phyloP scores from a whole-genome alignment of 2,329 filamentous ascomycete species.

The Exophiala dermatitidis region DNA sequence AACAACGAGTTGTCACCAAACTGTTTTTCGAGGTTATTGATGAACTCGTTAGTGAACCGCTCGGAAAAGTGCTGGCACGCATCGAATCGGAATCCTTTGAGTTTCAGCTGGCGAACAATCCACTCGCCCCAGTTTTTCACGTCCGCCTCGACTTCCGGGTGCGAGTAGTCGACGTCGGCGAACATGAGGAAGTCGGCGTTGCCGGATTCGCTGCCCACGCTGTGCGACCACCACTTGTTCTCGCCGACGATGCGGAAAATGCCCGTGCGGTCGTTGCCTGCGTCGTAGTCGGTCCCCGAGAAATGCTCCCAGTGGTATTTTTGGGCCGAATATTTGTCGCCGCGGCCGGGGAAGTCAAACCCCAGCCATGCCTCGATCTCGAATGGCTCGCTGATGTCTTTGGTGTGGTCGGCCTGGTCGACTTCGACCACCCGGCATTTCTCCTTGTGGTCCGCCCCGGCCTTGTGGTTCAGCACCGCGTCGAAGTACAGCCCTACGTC shows the following conservation, averaged over 20 bases:
- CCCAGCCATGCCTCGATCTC: conserved; percentile 59
- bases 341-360: conserved; percentile 54
- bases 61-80: conserved; percentile 60
- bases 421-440: conserved; percentile 55
- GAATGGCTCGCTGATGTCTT: conserved; percentile 45
- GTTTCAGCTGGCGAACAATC: conserved; percentile 50
- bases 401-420: conserved; percentile 48
- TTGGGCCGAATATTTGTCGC: conserved; percentile 48
- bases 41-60: conserved; percentile 51
- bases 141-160: conserved; percentile 53
- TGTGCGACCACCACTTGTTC: conserved; percentile 52
- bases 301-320: conserved; percentile 58
- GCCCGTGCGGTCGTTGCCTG: conserved; percentile 46
- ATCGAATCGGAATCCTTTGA: conserved; percentile 59
- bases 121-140: conserved; percentile 57
- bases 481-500: conserved; percentile 51
- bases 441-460: conserved; percentile 55
- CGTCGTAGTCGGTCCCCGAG: conserved; percentile 55
- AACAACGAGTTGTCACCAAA: conserved; percentile 53
- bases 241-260: conserved; percentile 55
- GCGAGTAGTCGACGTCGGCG: conserved; percentile 55
- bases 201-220: conserved; percentile 52
- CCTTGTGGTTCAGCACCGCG: conserved; percentile 59
- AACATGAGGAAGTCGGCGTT: conserved; percentile 72
- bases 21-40: conserved; percentile 45